Conservation (phyloP, 148 eudicot genomes). For the Rhododendron simsii region DNA sequence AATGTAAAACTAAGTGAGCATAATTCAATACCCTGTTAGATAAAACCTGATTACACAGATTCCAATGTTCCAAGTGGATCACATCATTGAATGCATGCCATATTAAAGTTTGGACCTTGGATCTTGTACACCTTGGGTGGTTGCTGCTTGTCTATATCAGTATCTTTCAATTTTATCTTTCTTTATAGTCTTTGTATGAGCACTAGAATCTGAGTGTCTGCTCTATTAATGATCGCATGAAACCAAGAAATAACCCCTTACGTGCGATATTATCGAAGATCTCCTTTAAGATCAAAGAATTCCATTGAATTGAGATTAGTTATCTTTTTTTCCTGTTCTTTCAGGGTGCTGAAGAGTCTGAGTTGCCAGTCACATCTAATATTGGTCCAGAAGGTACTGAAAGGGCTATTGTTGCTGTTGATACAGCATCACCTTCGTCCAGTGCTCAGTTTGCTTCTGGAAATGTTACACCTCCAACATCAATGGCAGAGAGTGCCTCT, state of each 20-base stretch:
- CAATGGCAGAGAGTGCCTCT: conserved; percentile 57
- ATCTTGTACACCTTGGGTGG: background rate
- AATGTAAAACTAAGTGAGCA: background rate
- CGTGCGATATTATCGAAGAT: too few relatives aligned
- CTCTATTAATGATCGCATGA: background rate
- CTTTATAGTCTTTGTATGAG: background rate
- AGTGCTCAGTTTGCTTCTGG: conserved; percentile 36
- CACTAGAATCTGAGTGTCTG: background rate
- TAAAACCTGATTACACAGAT: background rate
- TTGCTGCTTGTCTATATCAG: background rate
- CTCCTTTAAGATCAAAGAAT: too few relatives aligned
- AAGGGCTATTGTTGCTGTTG: conserved; percentile 31
- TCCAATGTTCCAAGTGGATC: background rate
- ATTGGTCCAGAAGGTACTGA: conserved; percentile 38
- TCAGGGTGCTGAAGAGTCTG: conserved; percentile 59
- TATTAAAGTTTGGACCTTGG: background rate
- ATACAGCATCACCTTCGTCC: conserved; percentile 45
- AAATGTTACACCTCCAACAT: conserved; percentile 38
- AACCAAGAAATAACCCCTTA: too few relatives aligned
- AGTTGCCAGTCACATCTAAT: conserved; percentile 38
- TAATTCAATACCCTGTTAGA: background rate
- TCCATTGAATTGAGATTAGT: background rate
- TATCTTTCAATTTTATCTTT: background rate
- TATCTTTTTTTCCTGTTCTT: conserved; percentile 6
- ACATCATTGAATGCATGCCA: background rate